Evolutionary conservation across 2,329 filamentous ascomycete species (phyloP).

Genomic region (Scleromitrula shiraiana): DNA sequence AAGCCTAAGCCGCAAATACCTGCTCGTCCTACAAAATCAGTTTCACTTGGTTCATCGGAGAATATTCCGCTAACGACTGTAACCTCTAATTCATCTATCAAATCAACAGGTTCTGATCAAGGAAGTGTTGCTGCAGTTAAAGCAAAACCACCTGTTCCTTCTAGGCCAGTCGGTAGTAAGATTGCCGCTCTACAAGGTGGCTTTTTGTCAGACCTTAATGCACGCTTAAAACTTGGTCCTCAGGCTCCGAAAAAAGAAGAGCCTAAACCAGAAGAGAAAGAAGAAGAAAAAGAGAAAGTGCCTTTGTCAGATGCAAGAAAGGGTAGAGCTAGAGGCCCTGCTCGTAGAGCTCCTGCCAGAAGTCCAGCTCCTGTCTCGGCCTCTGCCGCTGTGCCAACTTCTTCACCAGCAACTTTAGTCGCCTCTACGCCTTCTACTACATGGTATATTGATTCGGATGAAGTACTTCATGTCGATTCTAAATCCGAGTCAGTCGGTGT

Average conservation of each 20-base stretch:
- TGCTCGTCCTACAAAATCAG: slow-evolving; percentile 51
- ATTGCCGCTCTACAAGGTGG: slow-evolving; percentile 85
- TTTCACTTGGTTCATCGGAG: slow-evolving; percentile 34
- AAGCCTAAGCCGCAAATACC: slow-evolving; percentile 55
- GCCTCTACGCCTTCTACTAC: slow-evolving; percentile 31
- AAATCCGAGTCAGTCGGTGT: background rate
- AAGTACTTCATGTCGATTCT: slow-evolving; percentile 29
- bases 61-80: slow-evolving; percentile 23
- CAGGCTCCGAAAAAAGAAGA: slow-evolving; percentile 71
- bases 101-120: slow-evolving; percentile 32
- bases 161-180: slow-evolving; percentile 71
- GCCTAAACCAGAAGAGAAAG: slow-evolving; percentile 44
- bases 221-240: slow-evolving; percentile 79
- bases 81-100: slow-evolving; percentile 25
- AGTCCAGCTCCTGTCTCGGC: slow-evolving; percentile 20
- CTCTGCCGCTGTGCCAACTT: slow-evolving; percentile 8
- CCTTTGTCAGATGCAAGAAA: slow-evolving; percentile 88
- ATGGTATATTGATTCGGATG: slow-evolving; percentile 36
- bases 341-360: slow-evolving; percentile 60
- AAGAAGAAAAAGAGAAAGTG: slow-evolving; percentile 58
- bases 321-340: slow-evolving; percentile 79
- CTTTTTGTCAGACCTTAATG: slow-evolving; percentile 90
- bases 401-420: slow-evolving; percentile 11
- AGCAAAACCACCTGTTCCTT: slow-evolving; percentile 76
- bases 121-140: slow-evolving; percentile 46